A percentile compares a stretch with the other conserved stretches of the same genome.
These are phyloP conservation scores for Boletus rubroflammeus DNA, from an alignment of 768 basidiomycete species.

Conservation along the genomic window DNA sequence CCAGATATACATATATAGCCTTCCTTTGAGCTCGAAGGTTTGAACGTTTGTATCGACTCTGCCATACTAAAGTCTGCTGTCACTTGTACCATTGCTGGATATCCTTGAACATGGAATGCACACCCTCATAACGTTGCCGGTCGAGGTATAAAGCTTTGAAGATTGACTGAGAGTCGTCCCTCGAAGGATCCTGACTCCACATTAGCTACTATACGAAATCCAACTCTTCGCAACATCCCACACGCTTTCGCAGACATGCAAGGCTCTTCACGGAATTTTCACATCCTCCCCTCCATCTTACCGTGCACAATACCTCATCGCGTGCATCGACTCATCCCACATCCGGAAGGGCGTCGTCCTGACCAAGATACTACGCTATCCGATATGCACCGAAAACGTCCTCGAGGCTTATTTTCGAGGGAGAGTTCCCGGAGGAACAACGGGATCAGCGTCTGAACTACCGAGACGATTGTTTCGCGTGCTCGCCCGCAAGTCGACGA, in stretches of 20 bases:
- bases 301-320: slow-evolving; percentile 63
- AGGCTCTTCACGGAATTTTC: slow-evolving; percentile 52
- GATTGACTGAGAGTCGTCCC: neutral
- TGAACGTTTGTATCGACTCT: neutral
- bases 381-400: slow-evolving; percentile 37
- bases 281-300: slow-evolving; percentile 51
- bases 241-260: slow-evolving; percentile 57
- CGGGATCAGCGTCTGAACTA: slow-evolving; percentile 40
- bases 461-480: slow-evolving; percentile 66
- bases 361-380: slow-evolving; percentile 46
- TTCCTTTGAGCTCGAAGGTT: too few relatives aligned
- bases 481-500: slow-evolving; percentile 34
- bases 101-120: slow-evolving; percentile 7
- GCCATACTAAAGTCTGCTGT: neutral
- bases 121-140: slow-evolving; percentile 30
- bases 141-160: slow-evolving; percentile 31
- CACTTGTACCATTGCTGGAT: neutral
- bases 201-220: slow-evolving; percentile 74
- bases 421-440: neutral
- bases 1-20: too few relatives aligned
- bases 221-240: slow-evolving; percentile 68
- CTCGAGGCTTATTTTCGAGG: slow-evolving; percentile 45
- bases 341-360: slow-evolving; percentile 24
- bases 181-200: slow-evolving; percentile 7
- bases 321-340: slow-evolving; percentile 24